Conservation (phyloP, 371 early-diverging fungal species). For the Coemansia sp. region DNA sequence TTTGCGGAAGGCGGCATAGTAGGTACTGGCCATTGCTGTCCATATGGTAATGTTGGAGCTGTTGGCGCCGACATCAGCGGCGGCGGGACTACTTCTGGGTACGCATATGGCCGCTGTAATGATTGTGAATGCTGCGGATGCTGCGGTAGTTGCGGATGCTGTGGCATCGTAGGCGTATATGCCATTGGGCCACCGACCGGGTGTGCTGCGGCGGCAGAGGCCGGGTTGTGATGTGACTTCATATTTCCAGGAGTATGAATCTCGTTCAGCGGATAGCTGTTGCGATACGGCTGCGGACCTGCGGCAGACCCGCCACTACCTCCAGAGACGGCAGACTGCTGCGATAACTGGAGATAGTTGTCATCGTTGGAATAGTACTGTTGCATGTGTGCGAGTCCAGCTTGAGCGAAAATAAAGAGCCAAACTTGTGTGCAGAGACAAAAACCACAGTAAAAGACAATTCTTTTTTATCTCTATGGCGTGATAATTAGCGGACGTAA, state of each 20-base stretch:
- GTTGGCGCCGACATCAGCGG: not conserved
- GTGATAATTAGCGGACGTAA: not conserved
- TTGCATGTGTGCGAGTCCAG: constrained; percentile 14
- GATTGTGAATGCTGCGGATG: constrained; percentile 5
- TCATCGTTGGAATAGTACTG: constrained; percentile 30
- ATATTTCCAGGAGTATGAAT: not conserved
- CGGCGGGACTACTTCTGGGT: constrained; percentile 12
- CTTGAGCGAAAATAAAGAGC: not conserved
- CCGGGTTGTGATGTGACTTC: constrained; percentile 7
- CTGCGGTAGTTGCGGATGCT: not conserved
- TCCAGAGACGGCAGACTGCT: constrained; percentile 17
- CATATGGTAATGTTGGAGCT: not conserved
- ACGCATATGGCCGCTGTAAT: constrained; percentile 7
- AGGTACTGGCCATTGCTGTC: not conserved
- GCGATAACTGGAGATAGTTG: constrained; percentile 30
- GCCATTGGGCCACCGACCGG: not conserved
- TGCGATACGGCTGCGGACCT: constrained; percentile 36
- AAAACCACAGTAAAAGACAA: not conserved
- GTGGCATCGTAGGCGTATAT: not conserved
- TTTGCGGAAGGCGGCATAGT: constrained; percentile 7
- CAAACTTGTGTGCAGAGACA: not conserved
- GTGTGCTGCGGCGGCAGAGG: constrained; percentile 5
- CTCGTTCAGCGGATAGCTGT: constrained; percentile 26
- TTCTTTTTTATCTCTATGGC: constrained; percentile 1
- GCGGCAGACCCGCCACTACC: constrained; percentile 8